Percentiles rank a stretch among this genome's conserved stretches.
Conservation (phyloP, 208 protist genomes). For the Strigomonas culicis region DNA sequence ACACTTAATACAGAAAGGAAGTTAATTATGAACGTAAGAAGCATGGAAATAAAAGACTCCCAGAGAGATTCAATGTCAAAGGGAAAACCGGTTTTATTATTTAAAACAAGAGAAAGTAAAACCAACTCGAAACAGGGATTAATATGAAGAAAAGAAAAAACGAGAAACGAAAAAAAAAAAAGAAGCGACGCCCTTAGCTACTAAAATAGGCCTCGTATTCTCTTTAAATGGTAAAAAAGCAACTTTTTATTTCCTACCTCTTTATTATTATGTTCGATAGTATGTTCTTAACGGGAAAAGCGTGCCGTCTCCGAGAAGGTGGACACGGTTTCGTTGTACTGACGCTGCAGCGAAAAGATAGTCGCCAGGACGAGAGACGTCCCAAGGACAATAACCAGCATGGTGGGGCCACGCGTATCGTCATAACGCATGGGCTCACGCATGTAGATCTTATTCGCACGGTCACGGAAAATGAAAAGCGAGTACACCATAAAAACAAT, state of each 20-base stretch:
- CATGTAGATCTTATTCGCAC: conserved; percentile 91
- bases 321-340: conserved; percentile 57
- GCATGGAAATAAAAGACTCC: not conserved
- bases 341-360: conserved; percentile 82
- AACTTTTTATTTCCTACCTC: not conserved
- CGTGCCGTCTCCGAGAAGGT: conserved; percentile 54
- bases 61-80: not conserved
- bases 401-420: conserved; percentile 82
- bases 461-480: conserved; percentile 82
- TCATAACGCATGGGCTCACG: conserved; percentile 91
- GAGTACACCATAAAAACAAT: conserved; percentile 92
- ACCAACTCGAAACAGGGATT: not conserved
- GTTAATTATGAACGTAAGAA: not conserved
- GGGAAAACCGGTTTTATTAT: not conserved
- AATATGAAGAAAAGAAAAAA: conserved; percentile 12
- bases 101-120: not conserved
- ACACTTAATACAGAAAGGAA: not conserved
- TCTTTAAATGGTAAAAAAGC: conserved; percentile 11
- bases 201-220: not conserved
- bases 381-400: conserved; percentile 82
- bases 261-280: not conserved
- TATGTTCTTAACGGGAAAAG: conserved; percentile 27
- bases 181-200: not conserved
- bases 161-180: not conserved
- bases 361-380: conserved; percentile 69